Conservation (phyloP, 192 early-diverging fungal genomes). For the Umbelopsis isabellina region DNA sequence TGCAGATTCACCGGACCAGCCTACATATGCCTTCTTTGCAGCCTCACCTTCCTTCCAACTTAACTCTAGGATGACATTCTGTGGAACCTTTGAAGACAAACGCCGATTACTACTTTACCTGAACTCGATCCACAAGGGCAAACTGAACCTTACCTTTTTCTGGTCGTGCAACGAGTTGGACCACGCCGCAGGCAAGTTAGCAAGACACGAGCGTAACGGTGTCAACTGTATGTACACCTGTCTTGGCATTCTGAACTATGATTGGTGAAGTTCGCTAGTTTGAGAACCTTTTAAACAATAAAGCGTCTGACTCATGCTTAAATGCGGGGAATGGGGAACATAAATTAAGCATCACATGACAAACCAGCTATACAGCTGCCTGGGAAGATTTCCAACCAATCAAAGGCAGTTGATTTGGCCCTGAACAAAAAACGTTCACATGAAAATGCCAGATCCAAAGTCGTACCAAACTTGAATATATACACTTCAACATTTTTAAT, state of each 20-base stretch:
- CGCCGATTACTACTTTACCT: neutral
- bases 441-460: too few relatives aligned
- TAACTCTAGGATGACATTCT: conserved; percentile 65
- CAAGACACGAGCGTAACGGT: conserved; percentile 68
- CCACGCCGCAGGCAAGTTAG: conserved; percentile 79
- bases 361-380: neutral
- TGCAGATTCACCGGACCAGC: conserved; percentile 67
- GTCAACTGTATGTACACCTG: conserved; percentile 64
- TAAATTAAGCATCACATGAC: neutral
- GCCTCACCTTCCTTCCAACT: conserved; percentile 46
- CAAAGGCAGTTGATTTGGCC: too few relatives aligned
- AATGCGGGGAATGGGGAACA: neutral
- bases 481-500: too few relatives aligned
- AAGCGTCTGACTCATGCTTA: conserved; percentile 16
- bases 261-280: neutral
- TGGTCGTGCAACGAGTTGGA: conserved; percentile 68
- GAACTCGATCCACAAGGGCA: conserved; percentile 1
- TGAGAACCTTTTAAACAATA: neutral
- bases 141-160: conserved; percentile 56
- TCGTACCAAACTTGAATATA: too few relatives aligned
- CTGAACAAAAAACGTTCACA: too few relatives aligned
- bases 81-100: conserved; percentile 43
- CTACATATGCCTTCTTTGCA: conserved; percentile 56
- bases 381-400: too few relatives aligned
- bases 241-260: conserved; percentile 53